Evolutionary conservation across 2,329 filamentous ascomycete species (phyloP), one percentile per base, ranked within the genome.

Genomic region (Colletotrichum costaricense): DNA sequence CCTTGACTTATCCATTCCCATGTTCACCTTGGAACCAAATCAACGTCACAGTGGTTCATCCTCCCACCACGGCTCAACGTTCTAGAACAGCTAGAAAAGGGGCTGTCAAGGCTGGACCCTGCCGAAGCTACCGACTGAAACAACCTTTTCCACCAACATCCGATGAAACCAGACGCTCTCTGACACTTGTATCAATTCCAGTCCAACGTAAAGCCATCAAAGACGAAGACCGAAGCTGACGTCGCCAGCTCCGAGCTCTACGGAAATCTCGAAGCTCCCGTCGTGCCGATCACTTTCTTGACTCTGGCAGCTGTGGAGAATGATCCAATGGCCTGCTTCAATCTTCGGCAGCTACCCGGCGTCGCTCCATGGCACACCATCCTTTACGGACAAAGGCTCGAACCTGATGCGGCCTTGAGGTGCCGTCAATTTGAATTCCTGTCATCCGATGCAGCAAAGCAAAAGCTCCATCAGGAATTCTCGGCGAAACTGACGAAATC

Each of bases 121-220:
- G 19, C 52, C 22, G 7, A 22, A 24, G 22, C 46, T 33, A 24
- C 57, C 33, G 35, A 49, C 60, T 69, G 67, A 69, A 65, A 69
- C 67, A 69, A 11, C 4, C 52, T 49, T 63, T 56, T n/a, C 24
- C 26, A 28, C n/a, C 67, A 28, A 52, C 24, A 69, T 69, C 24
- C 67, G 60, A 65, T 69, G 67, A 69, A 69, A 69, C 67, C 67
- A 57, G 60, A 22, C 22, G 49, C 35, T 24, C 26, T 69, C 60
- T 64, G 60, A 65, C 59, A 57, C 54, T 14, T 22, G 46, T 56
- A 62, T 30, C 52, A 52, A 52, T 30, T 49, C 24, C 5, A n/a
- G 11, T 49, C 24, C 52, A 28, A 57, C 16, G 14, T 42, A 22
- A 49, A 55, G 26, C 63, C 24, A 28, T 5, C 8, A 19, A 38